Evolutionary conservation across 2,329 filamentous ascomycete genomes (phyloP).

Genomic region (Ophiostoma ulmi): DNA sequence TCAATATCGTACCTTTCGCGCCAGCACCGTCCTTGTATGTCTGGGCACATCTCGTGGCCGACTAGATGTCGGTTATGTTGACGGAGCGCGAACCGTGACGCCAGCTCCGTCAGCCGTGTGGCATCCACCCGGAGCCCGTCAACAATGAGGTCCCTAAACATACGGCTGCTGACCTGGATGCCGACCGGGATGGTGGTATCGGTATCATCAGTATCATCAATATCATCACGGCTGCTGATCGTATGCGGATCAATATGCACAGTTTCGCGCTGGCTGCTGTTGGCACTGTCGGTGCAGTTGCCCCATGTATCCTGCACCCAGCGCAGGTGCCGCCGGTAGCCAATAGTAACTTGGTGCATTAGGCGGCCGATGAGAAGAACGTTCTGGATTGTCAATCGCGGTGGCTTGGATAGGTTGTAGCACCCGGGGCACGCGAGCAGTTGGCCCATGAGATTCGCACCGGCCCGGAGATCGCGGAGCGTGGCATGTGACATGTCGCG

Average conservation of each 20-base stretch:
- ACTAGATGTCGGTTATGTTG: constrained; percentile 23
- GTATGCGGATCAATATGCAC: background rate
- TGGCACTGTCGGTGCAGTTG: background rate
- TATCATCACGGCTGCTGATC: background rate
- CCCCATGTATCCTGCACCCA: constrained; percentile 11
- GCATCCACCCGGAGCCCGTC: constrained; percentile 17
- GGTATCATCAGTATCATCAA: background rate
- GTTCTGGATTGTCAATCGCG: constrained; percentile 22
- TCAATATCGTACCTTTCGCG: constrained; percentile 22
- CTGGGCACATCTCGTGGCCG: constrained; percentile 21
- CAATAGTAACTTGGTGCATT: constrained; percentile 15
- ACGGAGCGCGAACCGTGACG: constrained; percentile 14
- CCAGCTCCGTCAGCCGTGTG: constrained; percentile 17
- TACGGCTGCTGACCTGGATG: constrained; percentile 9
- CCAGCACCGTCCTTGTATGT: constrained; percentile 20
- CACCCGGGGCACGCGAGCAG: constrained; percentile 18
- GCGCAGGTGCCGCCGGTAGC: constrained; percentile 18
- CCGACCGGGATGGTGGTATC: background rate
- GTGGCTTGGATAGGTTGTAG: constrained; percentile 19
- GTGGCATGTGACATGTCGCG: background rate
- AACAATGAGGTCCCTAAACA: constrained; percentile 2
- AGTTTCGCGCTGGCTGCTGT: background rate
- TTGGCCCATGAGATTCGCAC: constrained; percentile 14
- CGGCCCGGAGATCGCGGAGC: constrained; percentile 18
- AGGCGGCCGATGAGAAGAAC: constrained; percentile 21